Conservation (phyloP, 371 early-diverging fungal species). For the Haplosporangium sp. region DNA sequence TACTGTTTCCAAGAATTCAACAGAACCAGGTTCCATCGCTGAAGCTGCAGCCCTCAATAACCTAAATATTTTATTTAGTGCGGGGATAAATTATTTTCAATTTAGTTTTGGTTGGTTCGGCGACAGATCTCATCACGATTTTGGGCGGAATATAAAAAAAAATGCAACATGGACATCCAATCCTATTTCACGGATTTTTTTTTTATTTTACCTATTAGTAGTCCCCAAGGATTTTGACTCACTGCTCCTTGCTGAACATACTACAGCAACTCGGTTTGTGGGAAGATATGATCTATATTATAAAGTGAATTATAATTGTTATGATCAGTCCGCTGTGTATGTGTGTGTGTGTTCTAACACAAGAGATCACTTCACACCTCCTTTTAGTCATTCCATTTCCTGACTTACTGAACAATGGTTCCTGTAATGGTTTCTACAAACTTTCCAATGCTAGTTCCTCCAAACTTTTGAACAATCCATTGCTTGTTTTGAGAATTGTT, state of each 20-base stretch:
- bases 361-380: too few relatives aligned
- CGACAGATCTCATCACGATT: too few relatives aligned
- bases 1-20: constrained; percentile 72
- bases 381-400: too few relatives aligned
- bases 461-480: constrained; percentile 88
- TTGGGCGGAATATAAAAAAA: too few relatives aligned
- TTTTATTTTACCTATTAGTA: constrained; percentile 48
- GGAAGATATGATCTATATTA: constrained; percentile 63
- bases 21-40: constrained; percentile 38
- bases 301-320: neutral
- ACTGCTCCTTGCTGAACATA: constrained; percentile 88
- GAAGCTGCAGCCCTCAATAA: constrained; percentile 47
- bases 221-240: constrained; percentile 83
- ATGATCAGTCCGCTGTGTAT: too few relatives aligned
- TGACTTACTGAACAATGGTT: constrained; percentile 66
- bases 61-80: constrained; percentile 5
- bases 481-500: constrained; percentile 35
- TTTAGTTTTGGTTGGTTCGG: too few relatives aligned
- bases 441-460: constrained; percentile 91
- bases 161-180: too few relatives aligned
- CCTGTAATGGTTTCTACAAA: constrained; percentile 71
- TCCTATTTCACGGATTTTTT: too few relatives aligned
- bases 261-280: constrained; percentile 78
- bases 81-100: too few relatives aligned
- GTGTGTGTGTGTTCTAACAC: too few relatives aligned